Conservation (phyloP, 805 yeast genomes). For the Blastobotrys attinorum region DNA sequence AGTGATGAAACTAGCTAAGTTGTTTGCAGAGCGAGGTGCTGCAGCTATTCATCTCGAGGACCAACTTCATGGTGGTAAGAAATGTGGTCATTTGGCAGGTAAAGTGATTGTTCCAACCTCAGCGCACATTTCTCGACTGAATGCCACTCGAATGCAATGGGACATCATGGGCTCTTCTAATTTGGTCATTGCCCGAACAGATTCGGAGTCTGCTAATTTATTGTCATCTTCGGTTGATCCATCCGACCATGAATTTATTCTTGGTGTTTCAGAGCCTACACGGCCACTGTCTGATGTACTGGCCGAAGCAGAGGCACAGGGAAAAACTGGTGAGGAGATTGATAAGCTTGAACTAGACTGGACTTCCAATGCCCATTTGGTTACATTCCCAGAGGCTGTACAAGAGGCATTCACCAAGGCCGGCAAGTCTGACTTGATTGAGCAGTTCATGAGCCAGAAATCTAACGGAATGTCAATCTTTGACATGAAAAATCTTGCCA, state of each 20-base stretch:
- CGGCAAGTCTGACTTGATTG: slow-evolving; percentile 26
- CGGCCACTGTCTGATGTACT: slow-evolving; percentile 41
- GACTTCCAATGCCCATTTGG: slow-evolving; percentile 35
- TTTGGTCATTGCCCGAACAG: slow-evolving; percentile 53
- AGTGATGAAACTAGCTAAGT: slow-evolving; percentile 56
- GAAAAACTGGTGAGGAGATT: slow-evolving; percentile 31
- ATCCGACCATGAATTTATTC: slow-evolving; percentile 47
- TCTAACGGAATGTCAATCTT: slow-evolving; percentile 27
- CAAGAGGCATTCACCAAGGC: slow-evolving; percentile 23
- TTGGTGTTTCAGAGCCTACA: slow-evolving; percentile 37
- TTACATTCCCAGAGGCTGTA: slow-evolving; percentile 47
- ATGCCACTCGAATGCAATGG: slow-evolving; percentile 57
- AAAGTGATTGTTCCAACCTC: slow-evolving; percentile 54
- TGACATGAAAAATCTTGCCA: slow-evolving; percentile 23
- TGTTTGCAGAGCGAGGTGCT: slow-evolving; percentile 61
- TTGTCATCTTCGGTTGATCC: slow-evolving; percentile 47
- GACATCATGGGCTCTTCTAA: slow-evolving; percentile 55
- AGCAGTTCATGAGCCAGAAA: slow-evolving; percentile 21
- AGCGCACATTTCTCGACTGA: slow-evolving; percentile 44
- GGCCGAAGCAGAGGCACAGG: slow-evolving; percentile 35
- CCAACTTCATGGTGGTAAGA: slow-evolving; percentile 57
- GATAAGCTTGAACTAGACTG: slow-evolving; percentile 39
- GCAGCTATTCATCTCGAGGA: slow-evolving; percentile 61
- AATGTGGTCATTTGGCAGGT: slow-evolving; percentile 58
- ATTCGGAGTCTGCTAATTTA: slow-evolving; percentile 47